A percentile compares a stretch with the other conserved stretches of the same genome.
phyloP scores from a whole-genome alignment of 441 rosid species.

The Populus trichocarpa region DNA sequence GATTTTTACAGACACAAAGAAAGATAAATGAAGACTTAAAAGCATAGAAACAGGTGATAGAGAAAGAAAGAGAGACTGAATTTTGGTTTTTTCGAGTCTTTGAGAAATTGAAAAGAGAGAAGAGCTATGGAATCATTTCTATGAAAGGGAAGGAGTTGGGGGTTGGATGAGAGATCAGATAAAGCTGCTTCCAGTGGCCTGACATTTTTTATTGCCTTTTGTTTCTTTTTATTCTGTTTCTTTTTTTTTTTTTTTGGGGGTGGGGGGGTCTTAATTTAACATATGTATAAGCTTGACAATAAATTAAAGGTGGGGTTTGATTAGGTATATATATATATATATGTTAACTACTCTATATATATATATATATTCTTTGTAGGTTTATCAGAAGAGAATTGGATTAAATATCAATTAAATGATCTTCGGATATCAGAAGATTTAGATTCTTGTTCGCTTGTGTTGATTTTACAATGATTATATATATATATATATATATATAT shows the following conservation, averaged over 20 bases:
- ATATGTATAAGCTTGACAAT: neutral
- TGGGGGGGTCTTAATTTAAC: neutral
- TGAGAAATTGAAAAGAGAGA: neutral
- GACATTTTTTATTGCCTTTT: constrained; percentile 24
- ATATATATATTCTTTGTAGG: neutral
- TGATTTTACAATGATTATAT: neutral
- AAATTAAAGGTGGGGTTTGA: neutral
- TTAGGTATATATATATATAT: neutral
- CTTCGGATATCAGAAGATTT: constrained; percentile 14
- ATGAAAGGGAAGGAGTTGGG: constrained; percentile 19
- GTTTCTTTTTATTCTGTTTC: constrained; percentile 9
- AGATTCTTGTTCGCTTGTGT: neutral
- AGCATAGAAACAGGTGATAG: constrained; percentile 3
- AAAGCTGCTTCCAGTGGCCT: constrained; percentile 43
- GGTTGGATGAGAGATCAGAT: constrained; percentile 19
- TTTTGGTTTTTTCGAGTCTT: neutral
- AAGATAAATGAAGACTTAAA: constrained; percentile 16
- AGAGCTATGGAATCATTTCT: constrained; percentile 34
- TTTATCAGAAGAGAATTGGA: constrained; percentile 18
- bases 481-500: neutral
- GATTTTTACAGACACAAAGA: constrained; percentile 23
- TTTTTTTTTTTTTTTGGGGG: neutral
- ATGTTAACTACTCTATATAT: neutral
- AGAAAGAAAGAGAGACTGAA: constrained; percentile 18
- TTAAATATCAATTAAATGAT: constrained; percentile 17